These are phyloP conservation scores for Linum usitatissimum DNA, from an alignment of 345 rosid species.

Conservation along the genomic window DNA sequence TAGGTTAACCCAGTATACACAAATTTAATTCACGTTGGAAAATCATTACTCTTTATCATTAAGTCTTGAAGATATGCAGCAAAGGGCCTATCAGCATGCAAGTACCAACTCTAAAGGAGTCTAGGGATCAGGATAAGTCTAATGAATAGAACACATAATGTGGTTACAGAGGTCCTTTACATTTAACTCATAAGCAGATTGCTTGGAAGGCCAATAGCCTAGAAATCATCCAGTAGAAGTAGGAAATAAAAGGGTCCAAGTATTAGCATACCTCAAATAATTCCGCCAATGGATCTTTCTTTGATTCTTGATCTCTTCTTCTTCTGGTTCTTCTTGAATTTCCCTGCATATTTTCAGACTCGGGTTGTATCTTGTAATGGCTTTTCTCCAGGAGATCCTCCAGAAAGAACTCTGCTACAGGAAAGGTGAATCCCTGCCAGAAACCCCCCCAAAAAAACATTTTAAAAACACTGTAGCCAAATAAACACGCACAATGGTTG, in stretches of 20 bases:
- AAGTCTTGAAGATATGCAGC: no score
- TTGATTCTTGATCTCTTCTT: constrained; percentile 59
- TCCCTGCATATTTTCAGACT: constrained; percentile 54
- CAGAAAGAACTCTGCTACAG: constrained; percentile 72
- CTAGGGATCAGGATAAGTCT: no score
- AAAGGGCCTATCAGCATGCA: no score
- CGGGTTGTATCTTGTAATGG: constrained; percentile 47
- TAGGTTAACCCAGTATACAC: no score
- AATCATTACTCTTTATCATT: no score
- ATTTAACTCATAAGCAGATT: no score
- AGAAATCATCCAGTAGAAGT: not conserved
- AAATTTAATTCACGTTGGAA: no score
- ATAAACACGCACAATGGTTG: not conserved
- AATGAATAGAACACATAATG: no score
- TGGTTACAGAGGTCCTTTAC: no score
- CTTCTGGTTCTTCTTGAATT: constrained; percentile 46
- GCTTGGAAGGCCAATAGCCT: no score
- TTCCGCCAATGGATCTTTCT: constrained; percentile 60
- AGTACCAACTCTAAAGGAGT: no score
- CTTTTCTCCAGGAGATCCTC: constrained; percentile 86
- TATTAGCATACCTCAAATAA: constrained; percentile 56
- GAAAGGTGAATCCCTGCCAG: constrained; percentile 77
- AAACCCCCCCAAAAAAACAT: constrained; percentile 6
- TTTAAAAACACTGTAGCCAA: constrained; percentile 5
- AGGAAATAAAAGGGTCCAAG: not conserved